A percentile compares a stretch with the other conserved stretches of the same genome.
Conservation (phyloP, 2,329 filamentous ascomycete species). For the Stachybotrys chartarum region DNA sequence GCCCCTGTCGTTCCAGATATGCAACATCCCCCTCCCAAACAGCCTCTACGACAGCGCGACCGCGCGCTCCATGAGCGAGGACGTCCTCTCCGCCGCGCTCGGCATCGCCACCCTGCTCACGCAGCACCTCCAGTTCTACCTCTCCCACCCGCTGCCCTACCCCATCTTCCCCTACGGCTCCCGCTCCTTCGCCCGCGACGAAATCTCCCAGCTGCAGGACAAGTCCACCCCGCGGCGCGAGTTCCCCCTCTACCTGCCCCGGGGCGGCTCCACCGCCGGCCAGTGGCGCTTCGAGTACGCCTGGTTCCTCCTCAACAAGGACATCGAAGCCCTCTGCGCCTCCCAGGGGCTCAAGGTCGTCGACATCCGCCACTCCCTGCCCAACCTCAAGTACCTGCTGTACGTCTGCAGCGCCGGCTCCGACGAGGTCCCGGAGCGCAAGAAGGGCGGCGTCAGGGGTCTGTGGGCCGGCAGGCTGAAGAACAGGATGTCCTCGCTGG, state of each 20-base stretch:
- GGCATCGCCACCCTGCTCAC: slow-evolving; percentile 73
- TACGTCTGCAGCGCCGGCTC: slow-evolving; percentile 81
- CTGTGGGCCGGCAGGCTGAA: slow-evolving; percentile 44
- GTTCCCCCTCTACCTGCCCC: slow-evolving; percentile 70
- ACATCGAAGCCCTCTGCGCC: slow-evolving; percentile 67
- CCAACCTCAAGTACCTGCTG: slow-evolving; percentile 87
- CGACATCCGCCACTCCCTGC: slow-evolving; percentile 85
- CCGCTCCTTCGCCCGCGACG: slow-evolving; percentile 67
- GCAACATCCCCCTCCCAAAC: slow-evolving; percentile 71
- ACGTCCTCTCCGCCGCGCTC: slow-evolving; percentile 71
- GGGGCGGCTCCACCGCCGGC: slow-evolving; percentile 55
- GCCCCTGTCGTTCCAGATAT: slow-evolving; percentile 77
- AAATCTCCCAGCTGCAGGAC: slow-evolving; percentile 52
- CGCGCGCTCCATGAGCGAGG: slow-evolving; percentile 48
- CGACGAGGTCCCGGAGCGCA: slow-evolving; percentile 54
- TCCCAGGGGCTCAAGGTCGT: slow-evolving; percentile 70
- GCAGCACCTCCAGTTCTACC: slow-evolving; percentile 72
- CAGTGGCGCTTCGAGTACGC: slow-evolving; percentile 93
- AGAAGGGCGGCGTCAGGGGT: slow-evolving; percentile 53
- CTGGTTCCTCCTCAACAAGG: slow-evolving; percentile 93
- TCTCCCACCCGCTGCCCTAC: slow-evolving; percentile 74
- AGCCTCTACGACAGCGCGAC: slow-evolving; percentile 57
- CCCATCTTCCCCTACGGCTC: slow-evolving; percentile 67
- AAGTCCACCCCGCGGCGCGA: slow-evolving; percentile 48
- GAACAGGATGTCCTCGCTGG: slow-evolving; percentile 21